Conservation (phyloP, 2,329 filamentous ascomycete species). For the Capronia americana region DNA sequence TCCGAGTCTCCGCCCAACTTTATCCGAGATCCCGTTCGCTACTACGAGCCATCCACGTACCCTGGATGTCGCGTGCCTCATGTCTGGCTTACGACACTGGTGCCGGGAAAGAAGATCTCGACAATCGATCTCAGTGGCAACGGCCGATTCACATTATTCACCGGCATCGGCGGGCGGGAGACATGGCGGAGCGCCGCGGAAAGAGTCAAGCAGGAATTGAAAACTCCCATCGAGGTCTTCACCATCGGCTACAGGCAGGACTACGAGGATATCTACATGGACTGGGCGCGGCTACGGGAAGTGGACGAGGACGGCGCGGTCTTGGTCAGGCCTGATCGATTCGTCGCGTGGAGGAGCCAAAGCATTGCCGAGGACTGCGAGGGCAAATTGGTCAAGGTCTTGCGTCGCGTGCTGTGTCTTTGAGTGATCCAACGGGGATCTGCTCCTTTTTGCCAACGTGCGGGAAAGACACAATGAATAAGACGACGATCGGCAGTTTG, state of each 20-base stretch:
- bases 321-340: slow-evolving; percentile 64
- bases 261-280: slow-evolving; percentile 66
- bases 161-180: slow-evolving; percentile 59
- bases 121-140: slow-evolving; percentile 67
- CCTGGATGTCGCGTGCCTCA: slow-evolving; percentile 67
- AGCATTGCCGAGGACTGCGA: not conserved
- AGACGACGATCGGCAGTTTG: not conserved
- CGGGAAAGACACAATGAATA: not conserved
- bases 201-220: slow-evolving; percentile 48
- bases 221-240: slow-evolving; percentile 56
- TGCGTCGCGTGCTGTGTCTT: not conserved
- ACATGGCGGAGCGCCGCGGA: slow-evolving; percentile 59
- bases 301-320: slow-evolving; percentile 65
- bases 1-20: not conserved
- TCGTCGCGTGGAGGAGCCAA: slow-evolving; percentile 60
- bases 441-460: not conserved
- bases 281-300: slow-evolving; percentile 61
- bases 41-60: slow-evolving; percentile 58
- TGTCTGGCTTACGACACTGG: slow-evolving; percentile 60
- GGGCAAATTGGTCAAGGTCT: not conserved
- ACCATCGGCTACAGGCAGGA: slow-evolving; percentile 64
- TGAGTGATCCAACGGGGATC: not conserved
- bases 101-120: slow-evolving; percentile 50
- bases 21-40: slow-evolving; percentile 50
- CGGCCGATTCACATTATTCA: slow-evolving; percentile 58